A percentile compares a stretch with the other conserved stretches of the same genome.
phyloP scores from a whole-genome alignment of 2,329 filamentous ascomycete species.

The Neofusicoccum parvum region DNA sequence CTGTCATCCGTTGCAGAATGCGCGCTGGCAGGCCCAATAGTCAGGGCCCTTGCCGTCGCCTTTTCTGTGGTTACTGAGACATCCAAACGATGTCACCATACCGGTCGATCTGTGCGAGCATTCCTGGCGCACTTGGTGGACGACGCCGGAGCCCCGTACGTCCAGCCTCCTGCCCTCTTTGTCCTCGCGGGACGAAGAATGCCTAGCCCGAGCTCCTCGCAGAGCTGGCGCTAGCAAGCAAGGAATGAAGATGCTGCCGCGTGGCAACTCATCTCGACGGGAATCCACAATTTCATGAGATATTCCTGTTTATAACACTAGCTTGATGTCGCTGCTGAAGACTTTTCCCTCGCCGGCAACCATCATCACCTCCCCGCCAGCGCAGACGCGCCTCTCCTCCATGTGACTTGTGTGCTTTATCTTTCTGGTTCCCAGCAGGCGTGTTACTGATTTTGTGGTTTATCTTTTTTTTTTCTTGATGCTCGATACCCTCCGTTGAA shows the following conservation, averaged over 20 bases:
- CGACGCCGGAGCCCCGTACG: constrained; percentile 15
- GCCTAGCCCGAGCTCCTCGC: constrained; percentile 27
- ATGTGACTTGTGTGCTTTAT: background rate
- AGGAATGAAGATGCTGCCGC: constrained; percentile 33
- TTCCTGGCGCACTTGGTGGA: constrained; percentile 23
- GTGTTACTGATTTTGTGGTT: constrained; percentile 16
- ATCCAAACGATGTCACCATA: constrained; percentile 10
- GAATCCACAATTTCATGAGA: constrained; percentile 22
- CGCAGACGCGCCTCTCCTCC: background rate
- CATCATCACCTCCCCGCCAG: background rate
- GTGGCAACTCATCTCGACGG: constrained; percentile 27
- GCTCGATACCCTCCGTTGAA: constrained; percentile 16
- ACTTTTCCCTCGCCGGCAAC: constrained; percentile 9
- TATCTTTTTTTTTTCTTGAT: constrained; percentile 17
- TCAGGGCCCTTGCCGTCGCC: background rate
- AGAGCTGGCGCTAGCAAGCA: constrained; percentile 27
- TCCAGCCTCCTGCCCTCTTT: constrained; percentile 20
- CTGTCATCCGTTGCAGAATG: background rate
- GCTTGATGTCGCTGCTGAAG: constrained; percentile 13
- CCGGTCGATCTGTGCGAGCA: constrained; percentile 22
- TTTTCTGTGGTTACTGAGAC: constrained; percentile 1
- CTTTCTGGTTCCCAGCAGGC: constrained; percentile 9
- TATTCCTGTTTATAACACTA: constrained; percentile 18
- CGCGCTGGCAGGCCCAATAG: background rate
- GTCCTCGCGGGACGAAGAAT: constrained; percentile 30